Evolutionary conservation across 2,329 filamentous ascomycete genomes (phyloP).

Genomic region (Clonostachys sp.): DNA sequence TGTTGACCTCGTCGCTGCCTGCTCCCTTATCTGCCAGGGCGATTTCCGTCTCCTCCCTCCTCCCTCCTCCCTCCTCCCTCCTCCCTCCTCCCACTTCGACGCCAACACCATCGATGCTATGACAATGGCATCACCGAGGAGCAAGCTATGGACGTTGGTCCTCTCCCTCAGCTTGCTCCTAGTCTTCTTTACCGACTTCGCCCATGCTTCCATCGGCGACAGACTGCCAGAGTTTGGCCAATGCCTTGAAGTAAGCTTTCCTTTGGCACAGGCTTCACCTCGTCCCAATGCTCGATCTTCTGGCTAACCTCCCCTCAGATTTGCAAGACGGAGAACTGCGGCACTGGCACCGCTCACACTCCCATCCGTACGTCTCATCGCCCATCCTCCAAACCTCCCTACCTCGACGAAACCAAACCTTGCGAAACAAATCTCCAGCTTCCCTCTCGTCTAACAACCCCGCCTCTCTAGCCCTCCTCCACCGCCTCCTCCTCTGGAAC

Average conservation of each 20-base stretch:
- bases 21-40: too few species aligned
- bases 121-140: slow-evolving; percentile 22
- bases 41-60: neutral
- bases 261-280: neutral
- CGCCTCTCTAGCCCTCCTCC: slow-evolving; percentile 63
- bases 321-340: slow-evolving; percentile 78
- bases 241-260: slow-evolving; percentile 68
- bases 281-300: too few species aligned
- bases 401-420: slow-evolving; percentile 3
- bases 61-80: slow-evolving; percentile 1
- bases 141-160: slow-evolving; percentile 21
- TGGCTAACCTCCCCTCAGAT: slow-evolving; percentile 45
- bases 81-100: neutral
- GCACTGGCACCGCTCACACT: slow-evolving; percentile 49
- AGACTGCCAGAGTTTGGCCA: slow-evolving; percentile 79
- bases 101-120: slow-evolving; percentile 15
- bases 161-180: slow-evolving; percentile 26
- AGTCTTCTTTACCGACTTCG: slow-evolving; percentile 34
- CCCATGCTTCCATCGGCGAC: slow-evolving; percentile 75
- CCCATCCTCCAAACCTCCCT: neutral
- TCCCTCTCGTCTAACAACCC: neutral
- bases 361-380: slow-evolving; percentile 61
- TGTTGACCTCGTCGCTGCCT: too few species aligned
- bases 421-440: slow-evolving; percentile 2
- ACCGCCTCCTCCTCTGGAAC: slow-evolving; percentile 84